Evolutionary conservation across 2,329 filamentous ascomycete species (phyloP), one percentile per base, ranked within the genome.

Genomic region (Fusarium robinianum): DNA sequence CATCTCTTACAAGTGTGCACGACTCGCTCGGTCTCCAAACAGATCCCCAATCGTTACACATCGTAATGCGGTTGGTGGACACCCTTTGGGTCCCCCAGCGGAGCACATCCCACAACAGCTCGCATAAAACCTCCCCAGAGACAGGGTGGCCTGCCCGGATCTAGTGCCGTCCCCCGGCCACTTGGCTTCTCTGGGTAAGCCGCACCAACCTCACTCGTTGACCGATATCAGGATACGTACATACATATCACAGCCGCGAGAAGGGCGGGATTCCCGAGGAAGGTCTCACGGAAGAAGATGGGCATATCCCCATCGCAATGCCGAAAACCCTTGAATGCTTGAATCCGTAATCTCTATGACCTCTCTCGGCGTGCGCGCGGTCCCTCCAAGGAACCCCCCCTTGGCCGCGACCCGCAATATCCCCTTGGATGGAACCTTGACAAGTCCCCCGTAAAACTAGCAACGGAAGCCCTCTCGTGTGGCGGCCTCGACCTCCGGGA

Each of bases 151-250:
- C 45, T 39, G 42, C 19, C 44, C 53, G 46, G 27, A 46, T 46
- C 53, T 41, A 53, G 53, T 57, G 46, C 54, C 57, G 54, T 49
- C 23, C n/a, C n/a, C 56, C 56, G 53, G 39, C 46, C 51, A 39
- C 49, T 45, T 49, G 44, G 17, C 39, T 36, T 7, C 27, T 37
- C 43, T 38, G 33, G 41, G 36, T 41, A 39, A 44, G 36, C 37
- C 26, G 34, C 38, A 36, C 34, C 33, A 46, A 49, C 46, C 36
- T 46, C 40, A n/a, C n/a, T 23, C 18, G 31, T 22, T 32, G 12
- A 30, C 17, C 12, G 17, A 31, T 19, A 32, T 18, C 37, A 25
- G 23, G 14, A 27, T 38, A n/a, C n/a, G n/a, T n/a, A n/a, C n/a
- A n/a, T n/a, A n/a, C n/a, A n/a, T n/a, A n/a, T n/a, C n/a, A n/a